phyloP scores from a whole-genome alignment of 192 early-diverging fungal genomes.

The Helicostylum pulchrum region DNA sequence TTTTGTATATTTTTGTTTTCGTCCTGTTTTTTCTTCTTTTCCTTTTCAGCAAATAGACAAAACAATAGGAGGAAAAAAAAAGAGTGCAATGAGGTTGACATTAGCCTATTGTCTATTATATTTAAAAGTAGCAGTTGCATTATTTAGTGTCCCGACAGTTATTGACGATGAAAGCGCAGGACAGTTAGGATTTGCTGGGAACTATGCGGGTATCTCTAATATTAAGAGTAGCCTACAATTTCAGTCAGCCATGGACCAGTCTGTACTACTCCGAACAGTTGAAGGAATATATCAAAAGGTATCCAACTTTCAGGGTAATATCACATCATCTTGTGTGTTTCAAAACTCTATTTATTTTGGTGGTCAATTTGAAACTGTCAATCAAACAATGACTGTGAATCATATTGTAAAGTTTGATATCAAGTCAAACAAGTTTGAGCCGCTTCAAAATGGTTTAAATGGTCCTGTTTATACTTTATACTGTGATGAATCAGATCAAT shows the following conservation, averaged over 20 bases:
- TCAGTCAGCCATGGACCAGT: background rate
- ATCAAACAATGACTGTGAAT: conserved; percentile 1
- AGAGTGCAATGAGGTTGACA: background rate
- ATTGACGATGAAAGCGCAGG: background rate
- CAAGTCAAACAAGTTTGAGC: background rate
- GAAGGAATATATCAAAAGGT: conserved; percentile 5
- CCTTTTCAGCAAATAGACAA: background rate
- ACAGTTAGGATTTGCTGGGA: conserved; percentile 13
- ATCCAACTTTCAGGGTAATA: conserved; percentile 11
- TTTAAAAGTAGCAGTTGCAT: background rate
- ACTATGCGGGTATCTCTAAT: conserved; percentile 18
- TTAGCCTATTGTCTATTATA: conserved; percentile 5
- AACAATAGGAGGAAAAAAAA: background rate
- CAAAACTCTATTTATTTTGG: conserved; percentile 25
- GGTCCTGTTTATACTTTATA: conserved; percentile 29
- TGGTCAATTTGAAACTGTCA: conserved; percentile 26
- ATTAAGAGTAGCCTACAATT: conserved; percentile 9
- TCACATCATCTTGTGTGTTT: conserved; percentile 14
- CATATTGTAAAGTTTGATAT: conserved; percentile 23
- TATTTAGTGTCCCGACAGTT: too few species aligned
- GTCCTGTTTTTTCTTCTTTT: background rate
- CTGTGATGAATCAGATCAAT: conserved; percentile 25
- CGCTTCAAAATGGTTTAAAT: conserved; percentile 29
- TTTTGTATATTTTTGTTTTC: background rate
- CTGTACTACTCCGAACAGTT: background rate